Evolutionary conservation across 495 filamentous ascomycete species (phyloP).

Genomic region (Daldinia childiae): DNA sequence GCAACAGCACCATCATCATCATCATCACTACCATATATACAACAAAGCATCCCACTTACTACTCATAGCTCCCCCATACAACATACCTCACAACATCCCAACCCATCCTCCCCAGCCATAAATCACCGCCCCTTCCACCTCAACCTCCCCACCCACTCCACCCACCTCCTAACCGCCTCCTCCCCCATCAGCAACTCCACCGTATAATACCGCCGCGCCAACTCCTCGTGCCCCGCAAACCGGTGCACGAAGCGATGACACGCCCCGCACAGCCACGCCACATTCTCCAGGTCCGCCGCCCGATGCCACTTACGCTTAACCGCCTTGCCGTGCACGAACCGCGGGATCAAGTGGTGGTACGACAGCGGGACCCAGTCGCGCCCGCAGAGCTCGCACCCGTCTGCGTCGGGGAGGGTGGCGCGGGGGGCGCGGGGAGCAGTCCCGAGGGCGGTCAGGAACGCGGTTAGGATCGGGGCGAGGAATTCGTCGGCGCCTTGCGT

Average conservation of each 20-base stretch:
- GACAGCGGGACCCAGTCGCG: slow-evolving; percentile 78
- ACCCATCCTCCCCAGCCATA: background rate
- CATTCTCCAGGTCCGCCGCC: slow-evolving; percentile 76
- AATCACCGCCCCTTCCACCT: slow-evolving; percentile 68
- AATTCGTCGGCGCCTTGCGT: slow-evolving; percentile 57
- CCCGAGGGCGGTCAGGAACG: too few relatives aligned
- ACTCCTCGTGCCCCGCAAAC: slow-evolving; percentile 78
- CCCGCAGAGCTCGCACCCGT: slow-evolving; percentile 83
- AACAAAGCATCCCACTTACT: background rate
- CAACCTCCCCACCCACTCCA: slow-evolving; percentile 65
- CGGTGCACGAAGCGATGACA: slow-evolving; percentile 89
- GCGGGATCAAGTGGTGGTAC: slow-evolving; percentile 87
- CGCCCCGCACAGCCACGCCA: slow-evolving; percentile 89
- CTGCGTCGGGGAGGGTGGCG: slow-evolving; percentile 56
- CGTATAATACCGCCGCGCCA: slow-evolving; percentile 77
- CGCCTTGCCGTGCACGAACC: slow-evolving; percentile 78
- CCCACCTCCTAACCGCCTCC: too few relatives aligned
- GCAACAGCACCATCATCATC: background rate
- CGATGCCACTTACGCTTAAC: slow-evolving; percentile 84
- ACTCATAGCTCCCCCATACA: too few relatives aligned
- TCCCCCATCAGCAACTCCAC: slow-evolving; percentile 73
- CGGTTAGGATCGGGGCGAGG: slow-evolving; percentile 66
- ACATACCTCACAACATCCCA: too few relatives aligned
- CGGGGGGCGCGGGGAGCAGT: too few relatives aligned
- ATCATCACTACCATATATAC: background rate